Percentiles rank a stretch among this genome's conserved stretches.
Conservation (phyloP, 768 basidiomycete species). For the Phlegmacium glaucopus region DNA sequence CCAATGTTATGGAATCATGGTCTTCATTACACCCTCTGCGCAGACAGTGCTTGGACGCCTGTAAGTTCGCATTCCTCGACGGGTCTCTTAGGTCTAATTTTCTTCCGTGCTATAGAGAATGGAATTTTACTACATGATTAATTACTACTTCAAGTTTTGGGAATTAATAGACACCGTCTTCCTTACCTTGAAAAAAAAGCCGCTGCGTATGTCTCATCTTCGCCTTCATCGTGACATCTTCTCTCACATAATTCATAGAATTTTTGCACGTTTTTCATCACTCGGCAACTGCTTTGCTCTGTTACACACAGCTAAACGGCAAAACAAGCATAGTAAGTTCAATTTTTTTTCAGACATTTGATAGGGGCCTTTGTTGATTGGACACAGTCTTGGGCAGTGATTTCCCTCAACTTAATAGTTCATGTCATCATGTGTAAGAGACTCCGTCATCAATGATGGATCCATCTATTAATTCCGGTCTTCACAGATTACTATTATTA, state of each 20-base stretch:
- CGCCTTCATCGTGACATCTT: background rate
- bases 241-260: conserved; percentile 41
- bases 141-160: conserved; percentile 98
- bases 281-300: conserved; percentile 93
- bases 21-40: conserved; percentile 76
- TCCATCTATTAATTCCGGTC: background rate
- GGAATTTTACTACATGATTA: conserved; percentile 97
- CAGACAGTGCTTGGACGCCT: conserved; percentile 76
- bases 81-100: conserved; percentile 8
- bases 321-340: conserved; percentile 83
- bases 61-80: conserved; percentile 45
- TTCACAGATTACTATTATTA: conserved; percentile 95
- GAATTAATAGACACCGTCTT: conserved; percentile 97
- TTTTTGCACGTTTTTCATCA: conserved; percentile 99
- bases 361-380: conserved; percentile 1
- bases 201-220: conserved; percentile 61
- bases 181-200: conserved; percentile 97
- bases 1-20: conserved; percentile 75
- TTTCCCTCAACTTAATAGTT: conserved; percentile 84
- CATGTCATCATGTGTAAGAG: conserved; percentile 97
- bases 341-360: conserved; percentile 1
- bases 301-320: conserved; percentile 93
- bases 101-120: conserved; percentile 52
- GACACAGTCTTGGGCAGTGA: conserved; percentile 90
- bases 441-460: background rate